Percentiles rank a stretch among this genome's conserved stretches.
These are phyloP conservation scores for Kwoniella newhampshirensis DNA, from an alignment of 768 basidiomycete species.

Conservation along the genomic window DNA sequence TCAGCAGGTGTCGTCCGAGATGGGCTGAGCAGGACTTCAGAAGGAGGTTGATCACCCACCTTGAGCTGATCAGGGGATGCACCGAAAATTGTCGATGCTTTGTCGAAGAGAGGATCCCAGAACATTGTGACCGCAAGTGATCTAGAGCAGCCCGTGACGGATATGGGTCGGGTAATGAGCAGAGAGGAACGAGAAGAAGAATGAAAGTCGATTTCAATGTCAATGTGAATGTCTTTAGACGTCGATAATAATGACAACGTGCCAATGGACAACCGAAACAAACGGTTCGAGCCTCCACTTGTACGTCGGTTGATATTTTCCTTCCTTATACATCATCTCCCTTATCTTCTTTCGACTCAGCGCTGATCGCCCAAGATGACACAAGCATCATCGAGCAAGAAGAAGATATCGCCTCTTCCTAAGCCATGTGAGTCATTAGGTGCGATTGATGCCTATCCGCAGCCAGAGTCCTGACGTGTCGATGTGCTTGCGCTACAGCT, in stretches of 20 bases:
- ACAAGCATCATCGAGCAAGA: constrained; percentile 27
- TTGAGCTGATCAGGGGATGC: constrained; percentile 35
- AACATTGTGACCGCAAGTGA: constrained; percentile 28
- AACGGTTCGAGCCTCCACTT: no score
- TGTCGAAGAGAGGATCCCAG: constrained; percentile 38
- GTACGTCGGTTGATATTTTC: no score
- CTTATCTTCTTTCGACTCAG: no score
- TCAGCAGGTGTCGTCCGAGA: neutral
- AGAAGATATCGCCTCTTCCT: constrained; percentile 39
- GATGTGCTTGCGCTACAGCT: constrained; percentile 22
- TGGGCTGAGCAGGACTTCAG: neutral
- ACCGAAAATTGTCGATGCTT: constrained; percentile 26
- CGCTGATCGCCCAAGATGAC: no score
- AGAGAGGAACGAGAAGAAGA: neutral
- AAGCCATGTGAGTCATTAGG: constrained; percentile 32
- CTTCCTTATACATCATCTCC: no score
- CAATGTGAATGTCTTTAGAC: neutral
- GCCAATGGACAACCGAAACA: no score
- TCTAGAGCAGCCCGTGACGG: no score
- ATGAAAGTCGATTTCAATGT: neutral
- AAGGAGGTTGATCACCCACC: constrained; percentile 11
- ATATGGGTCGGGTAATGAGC: neutral
- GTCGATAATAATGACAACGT: neutral
- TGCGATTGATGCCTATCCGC: no score
- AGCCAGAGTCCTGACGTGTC: neutral